Percentiles rank a stretch among this genome's conserved stretches.
These are phyloP conservation scores for Phalaenopsis aphrodite DNA, from an alignment of 106 monocot species.

Conservation along the genomic window DNA sequence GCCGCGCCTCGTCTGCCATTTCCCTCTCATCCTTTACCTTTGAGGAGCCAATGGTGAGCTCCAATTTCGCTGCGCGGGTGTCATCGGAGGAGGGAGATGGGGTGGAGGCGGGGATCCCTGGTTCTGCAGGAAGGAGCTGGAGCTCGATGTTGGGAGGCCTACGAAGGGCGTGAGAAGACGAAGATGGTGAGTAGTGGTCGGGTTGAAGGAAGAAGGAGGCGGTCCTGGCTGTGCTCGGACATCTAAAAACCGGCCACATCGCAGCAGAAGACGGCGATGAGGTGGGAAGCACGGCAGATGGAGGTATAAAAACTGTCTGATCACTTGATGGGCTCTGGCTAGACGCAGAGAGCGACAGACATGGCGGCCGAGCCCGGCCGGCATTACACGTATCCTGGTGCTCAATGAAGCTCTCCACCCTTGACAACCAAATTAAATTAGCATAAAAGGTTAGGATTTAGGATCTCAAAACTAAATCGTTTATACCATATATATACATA, in stretches of 20 bases:
- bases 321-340: slow-evolving; percentile 15
- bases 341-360: slow-evolving; percentile 25
- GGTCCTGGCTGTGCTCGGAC: neutral
- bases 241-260: neutral
- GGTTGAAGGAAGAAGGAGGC: neutral
- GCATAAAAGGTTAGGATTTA: neutral
- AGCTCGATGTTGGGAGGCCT: slow-evolving; percentile 2
- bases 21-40: neutral
- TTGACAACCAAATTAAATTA: slow-evolving; percentile 1
- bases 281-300: neutral
- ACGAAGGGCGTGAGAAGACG: neutral
- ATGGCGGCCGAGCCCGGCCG: slow-evolving; percentile 8
- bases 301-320: slow-evolving; percentile 28
- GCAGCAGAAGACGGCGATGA: neutral
- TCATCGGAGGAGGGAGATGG: neutral
- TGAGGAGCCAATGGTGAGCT: slow-evolving; percentile 10
- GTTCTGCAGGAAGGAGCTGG: slow-evolving; percentile 10
- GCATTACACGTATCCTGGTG: slow-evolving; percentile 62
- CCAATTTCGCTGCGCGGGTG: neutral
- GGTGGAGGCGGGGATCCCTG: neutral
- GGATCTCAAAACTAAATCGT: no score
- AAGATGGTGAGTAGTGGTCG: neutral
- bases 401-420: slow-evolving; percentile 89
- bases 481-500: no score
- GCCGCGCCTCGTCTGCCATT: slow-evolving; percentile 2